A percentile compares a stretch with the other conserved stretches of the same genome.
These are phyloP conservation scores for Leishmania aethiopica DNA, from an alignment of 208 protist genomes.

Conservation along the genomic window DNA sequence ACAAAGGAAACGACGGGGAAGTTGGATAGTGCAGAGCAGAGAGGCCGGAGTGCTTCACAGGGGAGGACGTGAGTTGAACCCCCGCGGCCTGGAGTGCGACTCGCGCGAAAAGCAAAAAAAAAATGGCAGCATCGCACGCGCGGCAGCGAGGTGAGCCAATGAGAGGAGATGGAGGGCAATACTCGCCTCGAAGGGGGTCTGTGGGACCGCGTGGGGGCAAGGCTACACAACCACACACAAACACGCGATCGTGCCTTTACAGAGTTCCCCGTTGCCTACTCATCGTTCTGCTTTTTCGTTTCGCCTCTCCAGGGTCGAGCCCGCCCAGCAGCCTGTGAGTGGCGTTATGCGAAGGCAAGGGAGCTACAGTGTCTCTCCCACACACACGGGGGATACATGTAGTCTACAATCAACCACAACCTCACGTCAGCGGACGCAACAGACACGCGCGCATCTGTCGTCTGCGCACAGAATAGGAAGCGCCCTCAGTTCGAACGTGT, in stretches of 20 bases:
- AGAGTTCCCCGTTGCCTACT: no score
- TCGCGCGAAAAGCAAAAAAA: background rate
- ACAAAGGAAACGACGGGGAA: background rate
- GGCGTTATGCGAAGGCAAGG: background rate
- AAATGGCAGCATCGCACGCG: background rate
- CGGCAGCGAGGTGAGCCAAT: background rate
- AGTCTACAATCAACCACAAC: background rate
- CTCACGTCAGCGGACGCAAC: background rate
- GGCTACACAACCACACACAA: background rate
- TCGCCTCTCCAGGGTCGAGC: background rate
- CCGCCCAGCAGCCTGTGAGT: background rate
- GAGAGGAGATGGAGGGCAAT: background rate
- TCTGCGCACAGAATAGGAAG: background rate
- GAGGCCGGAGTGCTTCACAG: background rate
- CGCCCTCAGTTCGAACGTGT: background rate
- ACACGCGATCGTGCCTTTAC: background rate
- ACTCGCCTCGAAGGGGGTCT: background rate
- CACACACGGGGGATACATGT: background rate
- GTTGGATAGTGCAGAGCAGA: background rate
- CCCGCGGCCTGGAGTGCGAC: background rate
- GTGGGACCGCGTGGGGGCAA: background rate
- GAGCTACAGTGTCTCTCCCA: background rate
- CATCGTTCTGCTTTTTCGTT: background rate
- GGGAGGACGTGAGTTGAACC: background rate
- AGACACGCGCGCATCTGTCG: background rate